These are phyloP conservation scores for Metarhizium brunneum DNA, from an alignment of 2,329 filamentous ascomycete genomes.

Conservation along the genomic window DNA sequence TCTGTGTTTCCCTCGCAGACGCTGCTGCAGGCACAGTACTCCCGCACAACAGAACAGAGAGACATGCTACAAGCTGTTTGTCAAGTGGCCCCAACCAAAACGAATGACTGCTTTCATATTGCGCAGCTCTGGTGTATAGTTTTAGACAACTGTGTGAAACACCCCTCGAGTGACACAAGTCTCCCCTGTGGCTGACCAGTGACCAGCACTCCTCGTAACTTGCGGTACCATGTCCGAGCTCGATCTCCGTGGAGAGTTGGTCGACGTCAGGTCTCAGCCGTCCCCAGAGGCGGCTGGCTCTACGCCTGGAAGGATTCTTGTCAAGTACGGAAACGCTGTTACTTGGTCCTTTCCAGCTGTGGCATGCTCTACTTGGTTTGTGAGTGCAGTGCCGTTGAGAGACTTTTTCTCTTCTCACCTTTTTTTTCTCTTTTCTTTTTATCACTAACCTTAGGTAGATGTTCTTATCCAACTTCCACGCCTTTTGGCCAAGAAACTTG, in stretches of 20 bases:
- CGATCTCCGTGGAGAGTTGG: conserved; percentile 21
- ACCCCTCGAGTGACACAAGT: background rate
- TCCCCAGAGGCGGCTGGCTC: conserved; percentile 10
- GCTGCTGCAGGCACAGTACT: conserved; percentile 33
- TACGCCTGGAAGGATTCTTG: conserved; percentile 19
- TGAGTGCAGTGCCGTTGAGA: conserved; percentile 19
- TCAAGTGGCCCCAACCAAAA: conserved; percentile 22
- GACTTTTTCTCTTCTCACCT: no score
- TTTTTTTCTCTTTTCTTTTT: background rate
- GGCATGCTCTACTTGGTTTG: conserved; percentile 36
- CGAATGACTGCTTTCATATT: conserved; percentile 35
- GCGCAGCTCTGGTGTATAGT: conserved; percentile 38
- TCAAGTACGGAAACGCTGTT: conserved; percentile 24
- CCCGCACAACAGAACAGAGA: conserved; percentile 25
- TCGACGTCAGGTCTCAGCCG: conserved; percentile 22
- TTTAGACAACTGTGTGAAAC: conserved; percentile 30
- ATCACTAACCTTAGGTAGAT: conserved; percentile 15
- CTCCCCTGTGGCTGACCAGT: background rate
- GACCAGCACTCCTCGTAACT: conserved; percentile 28
- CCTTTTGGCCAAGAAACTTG: conserved; percentile 30
- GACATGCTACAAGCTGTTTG: conserved; percentile 39
- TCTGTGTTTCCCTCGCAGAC: conserved; percentile 32
- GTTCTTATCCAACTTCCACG: conserved; percentile 31
- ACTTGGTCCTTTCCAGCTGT: conserved; percentile 28
- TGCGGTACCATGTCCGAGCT: conserved; percentile 28